Conservation (phyloP, 306 rosid genomes). For the Canavalia ensiformis region DNA sequence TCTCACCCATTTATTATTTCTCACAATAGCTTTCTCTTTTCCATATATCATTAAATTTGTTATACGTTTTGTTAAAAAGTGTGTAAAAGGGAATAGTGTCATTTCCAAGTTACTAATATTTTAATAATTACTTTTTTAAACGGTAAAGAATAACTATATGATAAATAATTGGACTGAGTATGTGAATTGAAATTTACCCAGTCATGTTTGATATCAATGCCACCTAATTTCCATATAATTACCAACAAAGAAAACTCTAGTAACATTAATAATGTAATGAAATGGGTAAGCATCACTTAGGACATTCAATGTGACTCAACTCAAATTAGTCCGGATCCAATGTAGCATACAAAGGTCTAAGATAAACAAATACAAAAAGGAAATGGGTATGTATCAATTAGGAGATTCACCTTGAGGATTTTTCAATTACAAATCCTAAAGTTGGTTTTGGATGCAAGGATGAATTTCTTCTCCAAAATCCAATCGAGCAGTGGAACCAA, state of each 20-base stretch:
- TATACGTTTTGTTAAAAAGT: neutral
- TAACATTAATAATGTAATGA: slow-evolving; percentile 6
- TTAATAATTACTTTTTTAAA: neutral
- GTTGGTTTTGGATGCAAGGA: slow-evolving; percentile 32
- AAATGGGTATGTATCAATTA: slow-evolving; percentile 4
- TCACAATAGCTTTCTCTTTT: neutral
- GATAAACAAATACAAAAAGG: neutral
- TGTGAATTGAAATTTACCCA: neutral
- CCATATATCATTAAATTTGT: neutral
- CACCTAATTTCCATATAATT: neutral
- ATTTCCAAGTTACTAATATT: neutral
- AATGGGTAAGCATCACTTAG: neutral
- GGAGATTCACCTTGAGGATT: slow-evolving; percentile 7
- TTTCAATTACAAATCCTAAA: slow-evolving; percentile 3
- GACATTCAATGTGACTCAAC: neutral
- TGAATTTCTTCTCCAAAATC: slow-evolving; percentile 18
- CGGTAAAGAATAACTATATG: neutral
- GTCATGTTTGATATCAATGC: neutral
- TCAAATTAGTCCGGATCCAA: neutral
- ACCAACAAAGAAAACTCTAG: slow-evolving; percentile 1
- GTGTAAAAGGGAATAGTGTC: neutral
- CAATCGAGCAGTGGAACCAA: neutral
- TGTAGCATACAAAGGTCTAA: neutral
- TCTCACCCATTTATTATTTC: neutral
- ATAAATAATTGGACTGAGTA: neutral